Conservation (phyloP, 1,284 basidiomycete genomes). For the Hemileia vastatrix region DNA sequence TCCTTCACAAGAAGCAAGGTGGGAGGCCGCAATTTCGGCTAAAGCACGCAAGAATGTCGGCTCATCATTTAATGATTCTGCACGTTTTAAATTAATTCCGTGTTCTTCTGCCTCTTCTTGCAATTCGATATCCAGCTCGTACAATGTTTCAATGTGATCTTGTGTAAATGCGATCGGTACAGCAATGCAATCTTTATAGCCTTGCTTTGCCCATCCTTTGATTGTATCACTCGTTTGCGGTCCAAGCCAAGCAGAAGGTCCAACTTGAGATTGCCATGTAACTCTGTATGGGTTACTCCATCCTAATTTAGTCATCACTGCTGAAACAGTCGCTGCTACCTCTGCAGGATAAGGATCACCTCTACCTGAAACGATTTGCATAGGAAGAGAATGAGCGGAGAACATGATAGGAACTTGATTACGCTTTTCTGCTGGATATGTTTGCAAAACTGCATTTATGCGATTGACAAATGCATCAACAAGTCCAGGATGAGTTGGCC, state of each 20-base stretch:
- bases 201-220: slow-evolving; percentile 80
- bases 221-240: slow-evolving; percentile 87
- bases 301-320: slow-evolving; percentile 74
- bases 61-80: slow-evolving; percentile 93
- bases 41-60: slow-evolving; percentile 94
- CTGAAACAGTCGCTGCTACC: slow-evolving; percentile 82
- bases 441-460: slow-evolving; percentile 68
- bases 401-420: slow-evolving; percentile 76
- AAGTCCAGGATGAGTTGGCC: slow-evolving; percentile 90
- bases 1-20: slow-evolving; percentile 51
- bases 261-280: slow-evolving; percentile 97
- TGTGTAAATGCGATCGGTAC: slow-evolving; percentile 97
- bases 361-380: slow-evolving; percentile 94
- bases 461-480: slow-evolving; percentile 87
- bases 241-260: slow-evolving; percentile 95
- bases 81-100: slow-evolving; percentile 58
- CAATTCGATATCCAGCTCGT: slow-evolving; percentile 92
- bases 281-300: slow-evolving; percentile 77
- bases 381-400: slow-evolving; percentile 94
- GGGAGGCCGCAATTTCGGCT: slow-evolving; percentile 79
- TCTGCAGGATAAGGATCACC: slow-evolving; percentile 96
- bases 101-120: slow-evolving; percentile 81
- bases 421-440: slow-evolving; percentile 62
- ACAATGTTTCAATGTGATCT: slow-evolving; percentile 98
- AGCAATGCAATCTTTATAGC: slow-evolving; percentile 74